Percentiles rank a stretch among this genome's conserved stretches.
phyloP scores from a whole-genome alignment of 2,329 filamentous ascomycete species.

The Talaromyces sp. region DNA sequence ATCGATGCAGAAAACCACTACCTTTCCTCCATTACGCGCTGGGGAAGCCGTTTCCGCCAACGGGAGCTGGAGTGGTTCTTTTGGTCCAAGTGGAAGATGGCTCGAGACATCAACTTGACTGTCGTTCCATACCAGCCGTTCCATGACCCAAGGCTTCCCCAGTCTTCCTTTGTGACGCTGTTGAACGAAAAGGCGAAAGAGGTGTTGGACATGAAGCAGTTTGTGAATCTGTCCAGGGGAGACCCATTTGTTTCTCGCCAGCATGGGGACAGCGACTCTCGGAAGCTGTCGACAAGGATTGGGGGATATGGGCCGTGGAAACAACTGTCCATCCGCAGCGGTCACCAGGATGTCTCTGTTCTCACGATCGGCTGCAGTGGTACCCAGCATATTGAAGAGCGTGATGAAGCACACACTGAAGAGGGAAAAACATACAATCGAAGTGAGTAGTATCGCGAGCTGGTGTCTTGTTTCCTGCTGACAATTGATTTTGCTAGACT shows the following conservation, averaged over 20 bases:
- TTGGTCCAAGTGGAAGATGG: neutral
- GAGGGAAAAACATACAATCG: neutral
- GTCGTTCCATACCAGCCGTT: neutral
- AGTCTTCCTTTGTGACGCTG: neutral
- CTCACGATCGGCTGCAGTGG: neutral
- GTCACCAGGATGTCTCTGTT: neutral
- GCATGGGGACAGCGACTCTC: neutral
- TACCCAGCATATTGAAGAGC: neutral
- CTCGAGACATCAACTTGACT: neutral
- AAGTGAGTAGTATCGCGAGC: neutral
- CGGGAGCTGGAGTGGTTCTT: neutral
- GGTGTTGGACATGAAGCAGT: neutral
- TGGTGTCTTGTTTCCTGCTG: neutral
- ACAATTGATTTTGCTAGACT: neutral
- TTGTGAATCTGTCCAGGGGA: neutral
- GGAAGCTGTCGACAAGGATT: neutral
- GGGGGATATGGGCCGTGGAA: neutral
- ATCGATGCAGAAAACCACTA: neutral
- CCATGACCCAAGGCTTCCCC: neutral
- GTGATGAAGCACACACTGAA: neutral
- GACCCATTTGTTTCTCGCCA: neutral
- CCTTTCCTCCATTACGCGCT: neutral
- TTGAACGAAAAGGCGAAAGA: neutral
- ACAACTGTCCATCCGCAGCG: neutral
- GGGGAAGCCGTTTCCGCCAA: neutral